Evolutionary conservation across 2,329 filamentous ascomycete species (phyloP).

Genomic region (Plectosphaerella plurivora): DNA sequence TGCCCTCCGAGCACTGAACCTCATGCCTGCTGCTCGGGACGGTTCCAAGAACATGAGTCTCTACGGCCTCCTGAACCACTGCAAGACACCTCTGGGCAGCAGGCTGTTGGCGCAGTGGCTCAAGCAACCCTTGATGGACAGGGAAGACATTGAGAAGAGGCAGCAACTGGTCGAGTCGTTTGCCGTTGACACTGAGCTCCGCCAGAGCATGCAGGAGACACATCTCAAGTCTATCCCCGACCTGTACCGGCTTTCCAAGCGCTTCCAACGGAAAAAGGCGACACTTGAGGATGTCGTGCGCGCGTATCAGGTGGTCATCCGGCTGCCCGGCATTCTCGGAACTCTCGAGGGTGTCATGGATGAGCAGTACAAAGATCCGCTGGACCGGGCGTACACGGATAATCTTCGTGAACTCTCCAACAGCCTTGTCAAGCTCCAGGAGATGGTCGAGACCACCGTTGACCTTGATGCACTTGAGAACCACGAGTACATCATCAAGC

Average conservation of each 20-base stretch:
- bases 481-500: conserved; percentile 98
- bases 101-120: conserved; percentile 91
- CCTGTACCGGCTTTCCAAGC: conserved; percentile 87
- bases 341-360: conserved; percentile 94
- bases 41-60: conserved; percentile 97
- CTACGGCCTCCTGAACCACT: conserved; percentile 91
- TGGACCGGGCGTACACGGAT: conserved; percentile 82
- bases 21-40: conserved; percentile 94
- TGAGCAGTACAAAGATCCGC: conserved; percentile 80
- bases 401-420: conserved; percentile 75
- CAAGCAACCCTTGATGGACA: conserved; percentile 94
- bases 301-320: conserved; percentile 90
- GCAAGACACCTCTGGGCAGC: conserved; percentile 92
- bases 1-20: conserved; percentile 86
- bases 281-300: conserved; percentile 94
- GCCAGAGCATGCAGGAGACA: conserved; percentile 95
- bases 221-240: conserved; percentile 91
- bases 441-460: conserved; percentile 98
- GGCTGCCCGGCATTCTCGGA: conserved; percentile 82
- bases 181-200: conserved; percentile 83
- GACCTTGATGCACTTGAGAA: conserved; percentile 93
- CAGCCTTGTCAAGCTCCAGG: conserved; percentile 79
- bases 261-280: conserved; percentile 87
- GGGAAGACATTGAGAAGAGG: conserved; percentile 80
- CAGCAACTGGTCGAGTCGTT: conserved; percentile 96